These are phyloP conservation scores for Trichosanthes truncata DNA, from an alignment of 306 rosid genomes.

Conservation along the genomic window DNA sequence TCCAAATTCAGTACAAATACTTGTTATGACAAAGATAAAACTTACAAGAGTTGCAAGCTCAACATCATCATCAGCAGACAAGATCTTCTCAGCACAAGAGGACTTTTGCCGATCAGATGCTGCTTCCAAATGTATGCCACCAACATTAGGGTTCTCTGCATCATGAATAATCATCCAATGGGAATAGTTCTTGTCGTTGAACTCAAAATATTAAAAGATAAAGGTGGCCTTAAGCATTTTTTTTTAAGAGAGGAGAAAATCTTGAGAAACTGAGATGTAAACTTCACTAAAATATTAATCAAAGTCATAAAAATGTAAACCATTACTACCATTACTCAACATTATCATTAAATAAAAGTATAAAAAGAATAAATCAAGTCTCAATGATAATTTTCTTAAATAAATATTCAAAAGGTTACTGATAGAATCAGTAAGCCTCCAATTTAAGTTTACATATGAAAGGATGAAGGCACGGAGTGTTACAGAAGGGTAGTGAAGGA, in stretches of 20 bases:
- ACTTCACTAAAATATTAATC: not conserved
- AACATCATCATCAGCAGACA: not conserved
- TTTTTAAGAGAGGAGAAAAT: not conserved
- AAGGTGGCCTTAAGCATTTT: not conserved
- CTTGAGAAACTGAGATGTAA: not conserved
- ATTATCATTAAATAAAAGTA: not conserved
- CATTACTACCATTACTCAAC: not conserved
- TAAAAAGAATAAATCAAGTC: not conserved
- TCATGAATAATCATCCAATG: not conserved
- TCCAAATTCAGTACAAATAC: not conserved
- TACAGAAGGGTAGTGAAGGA: not conserved
- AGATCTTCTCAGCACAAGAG: slow-evolving; percentile 1
- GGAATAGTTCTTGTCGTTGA: not conserved
- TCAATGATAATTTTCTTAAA: not conserved
- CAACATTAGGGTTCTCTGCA: not conserved
- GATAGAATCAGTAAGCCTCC: not conserved
- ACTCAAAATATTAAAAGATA: not conserved
- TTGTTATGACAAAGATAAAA: not conserved
- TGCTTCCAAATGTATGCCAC: not conserved
- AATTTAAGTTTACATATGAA: not conserved
- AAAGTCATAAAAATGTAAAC: not conserved
- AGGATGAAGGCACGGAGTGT: not conserved
- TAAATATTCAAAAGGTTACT: not conserved
- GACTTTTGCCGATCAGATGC: not conserved
- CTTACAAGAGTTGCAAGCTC: not conserved